phyloP scores from a whole-genome alignment of 345 rosid genomes.

The Gossypium stocksii region DNA sequence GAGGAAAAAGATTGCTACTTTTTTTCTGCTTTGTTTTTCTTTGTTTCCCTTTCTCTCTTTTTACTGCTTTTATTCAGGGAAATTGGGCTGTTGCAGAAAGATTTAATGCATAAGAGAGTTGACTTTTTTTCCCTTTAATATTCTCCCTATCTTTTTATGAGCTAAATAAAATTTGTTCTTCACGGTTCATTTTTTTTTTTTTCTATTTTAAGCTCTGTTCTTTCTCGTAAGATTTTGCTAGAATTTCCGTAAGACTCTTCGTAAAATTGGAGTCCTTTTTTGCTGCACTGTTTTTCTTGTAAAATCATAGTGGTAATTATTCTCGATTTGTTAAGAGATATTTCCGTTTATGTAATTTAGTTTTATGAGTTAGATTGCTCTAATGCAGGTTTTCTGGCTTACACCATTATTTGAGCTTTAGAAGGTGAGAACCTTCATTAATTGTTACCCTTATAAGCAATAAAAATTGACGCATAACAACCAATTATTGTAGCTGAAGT shows the following conservation, averaged over 20 bases:
- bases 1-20: not conserved
- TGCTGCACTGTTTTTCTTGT: not conserved
- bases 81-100: not conserved
- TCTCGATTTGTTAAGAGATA: no score
- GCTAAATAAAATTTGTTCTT: not conserved
- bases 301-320: no score
- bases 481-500: not conserved
- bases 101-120: not conserved
- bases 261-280: slow-evolving; percentile 4
- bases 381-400: not conserved
- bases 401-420: not conserved
- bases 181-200: no score
- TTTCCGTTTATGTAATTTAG: no score
- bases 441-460: not conserved
- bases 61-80: not conserved
- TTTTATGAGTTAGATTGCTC: not conserved
- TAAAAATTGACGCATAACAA: no score
- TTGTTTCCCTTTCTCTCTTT: no score
- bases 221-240: not conserved
- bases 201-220: not conserved
- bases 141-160: not conserved
- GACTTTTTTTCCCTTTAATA: not conserved
- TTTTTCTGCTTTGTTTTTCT: not conserved
- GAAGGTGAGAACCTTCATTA: not conserved
- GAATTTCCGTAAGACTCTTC: not conserved